These are phyloP conservation scores for Fusarium udum DNA, from an alignment of 2,329 filamentous ascomycete species.

Conservation along the genomic window DNA sequence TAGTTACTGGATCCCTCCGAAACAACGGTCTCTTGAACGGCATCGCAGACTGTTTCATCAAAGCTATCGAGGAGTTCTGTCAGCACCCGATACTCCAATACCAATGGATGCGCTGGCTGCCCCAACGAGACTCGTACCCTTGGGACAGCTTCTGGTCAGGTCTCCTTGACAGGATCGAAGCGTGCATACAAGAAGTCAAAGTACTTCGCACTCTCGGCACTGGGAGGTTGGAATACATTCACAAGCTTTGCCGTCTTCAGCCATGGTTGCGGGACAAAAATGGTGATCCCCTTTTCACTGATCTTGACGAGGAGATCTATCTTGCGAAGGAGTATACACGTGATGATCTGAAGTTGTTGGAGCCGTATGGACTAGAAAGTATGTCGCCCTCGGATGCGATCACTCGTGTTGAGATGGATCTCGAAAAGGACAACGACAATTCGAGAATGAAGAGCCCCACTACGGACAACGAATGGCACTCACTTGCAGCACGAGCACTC, in stretches of 20 bases:
- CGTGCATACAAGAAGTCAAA: conserved; percentile 9
- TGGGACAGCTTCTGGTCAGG: conserved; percentile 44
- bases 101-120: conserved; percentile 58
- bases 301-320: conserved; percentile 22
- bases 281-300: conserved; percentile 28
- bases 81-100: conserved; percentile 50
- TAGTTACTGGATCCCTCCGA: conserved; percentile 49
- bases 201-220: conserved; percentile 15
- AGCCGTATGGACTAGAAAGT: conserved; percentile 12
- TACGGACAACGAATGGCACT: conserved; percentile 25
- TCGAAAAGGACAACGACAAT: neutral
- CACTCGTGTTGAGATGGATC: conserved; percentile 12
- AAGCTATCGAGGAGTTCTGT: conserved; percentile 52
- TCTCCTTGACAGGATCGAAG: conserved; percentile 40
- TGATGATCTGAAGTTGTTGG: neutral
- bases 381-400: neutral
- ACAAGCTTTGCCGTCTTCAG: conserved; percentile 6
- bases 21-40: conserved; percentile 50
- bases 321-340: conserved; percentile 27
- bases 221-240: conserved; percentile 7
- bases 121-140: conserved; percentile 37
- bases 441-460: conserved; percentile 25
- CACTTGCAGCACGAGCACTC: conserved; percentile 25
- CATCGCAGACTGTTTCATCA: conserved; percentile 52
- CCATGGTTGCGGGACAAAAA: conserved; percentile 19